Percentiles rank a stretch among this genome's conserved stretches.
phyloP scores from a whole-genome alignment of 1,139 yeast genomes.

The Saccharomyces hybrid region DNA sequence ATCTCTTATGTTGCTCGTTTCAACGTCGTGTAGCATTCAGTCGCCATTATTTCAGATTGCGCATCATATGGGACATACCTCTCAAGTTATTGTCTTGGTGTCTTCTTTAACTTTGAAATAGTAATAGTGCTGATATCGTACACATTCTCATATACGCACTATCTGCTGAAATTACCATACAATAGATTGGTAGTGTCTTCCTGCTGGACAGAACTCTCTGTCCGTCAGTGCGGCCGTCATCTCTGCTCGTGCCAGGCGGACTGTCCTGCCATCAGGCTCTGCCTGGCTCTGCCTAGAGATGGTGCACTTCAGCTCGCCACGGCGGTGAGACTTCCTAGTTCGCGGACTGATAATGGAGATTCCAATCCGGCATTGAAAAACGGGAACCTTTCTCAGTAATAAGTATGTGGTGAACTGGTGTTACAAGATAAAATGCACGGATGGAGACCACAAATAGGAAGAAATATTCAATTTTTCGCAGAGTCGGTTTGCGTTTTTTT shows the following conservation, averaged over 20 bases:
- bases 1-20: background rate
- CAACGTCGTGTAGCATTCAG: background rate
- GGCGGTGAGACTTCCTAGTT: background rate
- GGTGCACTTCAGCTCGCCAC: background rate
- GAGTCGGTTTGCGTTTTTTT: background rate
- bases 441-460: background rate
- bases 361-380: background rate
- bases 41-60: background rate
- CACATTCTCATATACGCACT: background rate
- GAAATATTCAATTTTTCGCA: background rate
- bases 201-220: background rate
- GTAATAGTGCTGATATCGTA: background rate
- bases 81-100: conserved; percentile 1
- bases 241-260: background rate
- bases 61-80: background rate
- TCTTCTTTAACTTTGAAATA: background rate
- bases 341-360: background rate
- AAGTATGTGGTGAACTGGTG: background rate
- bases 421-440: background rate
- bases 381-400: background rate
- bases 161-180: background rate
- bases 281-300: background rate
- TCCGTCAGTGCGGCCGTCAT: background rate
- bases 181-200: background rate
- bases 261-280: background rate